Percentiles rank a stretch among this genome's conserved stretches.
Conservation (phyloP, 2,329 filamentous ascomycete genomes). For the Westerdykella sp. region DNA sequence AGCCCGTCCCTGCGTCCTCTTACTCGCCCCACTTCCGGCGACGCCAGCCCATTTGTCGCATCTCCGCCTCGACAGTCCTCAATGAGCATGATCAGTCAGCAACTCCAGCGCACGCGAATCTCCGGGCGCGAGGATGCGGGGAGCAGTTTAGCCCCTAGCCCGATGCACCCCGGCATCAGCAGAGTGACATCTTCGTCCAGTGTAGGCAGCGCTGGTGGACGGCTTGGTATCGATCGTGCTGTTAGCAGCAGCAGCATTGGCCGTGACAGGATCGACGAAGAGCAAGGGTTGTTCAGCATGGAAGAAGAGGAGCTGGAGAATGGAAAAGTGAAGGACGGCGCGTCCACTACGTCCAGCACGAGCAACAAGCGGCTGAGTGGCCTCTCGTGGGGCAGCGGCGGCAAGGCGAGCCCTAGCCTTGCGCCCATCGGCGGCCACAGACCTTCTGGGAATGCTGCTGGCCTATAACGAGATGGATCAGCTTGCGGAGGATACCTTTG, state of each 20-base stretch:
- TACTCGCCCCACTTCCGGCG: slow-evolving; percentile 43
- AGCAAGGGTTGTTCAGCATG: slow-evolving; percentile 41
- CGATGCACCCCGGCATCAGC: slow-evolving; percentile 63
- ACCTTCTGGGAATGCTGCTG: slow-evolving; percentile 12
- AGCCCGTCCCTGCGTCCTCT: slow-evolving; percentile 49
- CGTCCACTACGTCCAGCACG: slow-evolving; percentile 27
- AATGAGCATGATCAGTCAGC: slow-evolving; percentile 58
- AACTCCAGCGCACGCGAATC: slow-evolving; percentile 44
- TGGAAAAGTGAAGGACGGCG: slow-evolving; percentile 28
- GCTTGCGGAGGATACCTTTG: too few relatives aligned
- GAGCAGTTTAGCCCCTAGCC: slow-evolving; percentile 17
- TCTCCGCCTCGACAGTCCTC: slow-evolving; percentile 52
- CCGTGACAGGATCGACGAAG: slow-evolving; percentile 38
- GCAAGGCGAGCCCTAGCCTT: slow-evolving; percentile 31
- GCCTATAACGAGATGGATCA: slow-evolving; percentile 5
- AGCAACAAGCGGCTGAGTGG: slow-evolving; percentile 35
- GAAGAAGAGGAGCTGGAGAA: slow-evolving; percentile 32
- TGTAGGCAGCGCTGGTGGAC: slow-evolving; percentile 24
- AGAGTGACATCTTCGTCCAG: slow-evolving; percentile 31
- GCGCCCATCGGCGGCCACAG: slow-evolving; percentile 31
- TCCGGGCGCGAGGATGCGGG: slow-evolving; percentile 27
- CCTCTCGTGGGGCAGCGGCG: slow-evolving; percentile 33
- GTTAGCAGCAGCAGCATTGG: slow-evolving; percentile 35
- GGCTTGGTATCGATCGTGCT: slow-evolving; percentile 34
- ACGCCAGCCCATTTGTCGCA: slow-evolving; percentile 42